A percentile compares a stretch with the other conserved stretches of the same genome.
These are phyloP conservation scores for Choanephora cucurbitarum DNA, from an alignment of 371 early-diverging fungal species.

Conservation along the genomic window DNA sequence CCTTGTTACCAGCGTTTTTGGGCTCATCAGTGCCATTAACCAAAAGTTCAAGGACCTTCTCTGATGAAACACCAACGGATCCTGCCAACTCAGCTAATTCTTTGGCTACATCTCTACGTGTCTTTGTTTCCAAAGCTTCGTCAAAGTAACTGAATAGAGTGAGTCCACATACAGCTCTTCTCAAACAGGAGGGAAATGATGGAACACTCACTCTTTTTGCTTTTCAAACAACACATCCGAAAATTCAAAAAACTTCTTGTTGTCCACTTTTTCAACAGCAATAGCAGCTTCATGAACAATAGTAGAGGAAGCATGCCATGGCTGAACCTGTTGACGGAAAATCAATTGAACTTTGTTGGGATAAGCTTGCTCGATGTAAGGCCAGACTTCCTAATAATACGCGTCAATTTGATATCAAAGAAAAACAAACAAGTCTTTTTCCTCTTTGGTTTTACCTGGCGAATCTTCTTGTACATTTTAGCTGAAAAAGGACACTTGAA, in stretches of 20 bases:
- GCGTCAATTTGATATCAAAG: too few relatives aligned
- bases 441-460: constrained; percentile 33
- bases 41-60: constrained; percentile 47
- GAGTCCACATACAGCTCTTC: not conserved
- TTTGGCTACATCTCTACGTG: constrained; percentile 49
- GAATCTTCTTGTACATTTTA: constrained; percentile 56
- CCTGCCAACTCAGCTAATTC: constrained; percentile 56
- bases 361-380: constrained; percentile 53
- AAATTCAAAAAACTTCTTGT: constrained; percentile 57
- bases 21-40: constrained; percentile 50
- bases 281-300: constrained; percentile 78
- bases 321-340: constrained; percentile 82
- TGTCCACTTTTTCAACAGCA: constrained; percentile 72
- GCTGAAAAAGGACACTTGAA: constrained; percentile 65
- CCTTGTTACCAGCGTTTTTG: constrained; percentile 57
- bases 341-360: constrained; percentile 60
- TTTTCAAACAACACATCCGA: constrained; percentile 61
- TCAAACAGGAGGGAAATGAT: too few relatives aligned
- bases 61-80: constrained; percentile 39
- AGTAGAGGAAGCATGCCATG: constrained; percentile 82
- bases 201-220: constrained; percentile 54
- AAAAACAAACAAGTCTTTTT: too few relatives aligned
- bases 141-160: constrained; percentile 63
- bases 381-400: constrained; percentile 53
- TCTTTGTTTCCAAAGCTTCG: constrained; percentile 59